These are phyloP conservation scores for Trichothecium roseum DNA, from an alignment of 2,329 filamentous ascomycete species.

Conservation along the genomic window DNA sequence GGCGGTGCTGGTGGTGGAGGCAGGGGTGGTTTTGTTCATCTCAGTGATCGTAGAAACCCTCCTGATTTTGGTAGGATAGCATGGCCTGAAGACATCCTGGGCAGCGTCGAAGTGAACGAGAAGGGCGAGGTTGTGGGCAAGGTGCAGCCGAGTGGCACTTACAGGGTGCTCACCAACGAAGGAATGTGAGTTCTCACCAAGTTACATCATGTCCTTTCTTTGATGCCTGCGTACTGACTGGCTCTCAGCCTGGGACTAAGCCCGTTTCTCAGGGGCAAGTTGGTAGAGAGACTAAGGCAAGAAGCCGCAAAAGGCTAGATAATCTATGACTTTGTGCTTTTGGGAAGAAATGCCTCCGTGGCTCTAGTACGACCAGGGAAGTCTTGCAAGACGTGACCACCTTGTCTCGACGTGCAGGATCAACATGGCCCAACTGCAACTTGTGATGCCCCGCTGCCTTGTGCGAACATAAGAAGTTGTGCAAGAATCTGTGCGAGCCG, in stretches of 20 bases:
- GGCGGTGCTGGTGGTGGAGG: slow-evolving; percentile 52
- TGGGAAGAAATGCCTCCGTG: too few species aligned
- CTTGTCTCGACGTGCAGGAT: too few species aligned
- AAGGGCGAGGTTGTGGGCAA: slow-evolving; percentile 46
- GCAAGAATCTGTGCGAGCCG: too few species aligned
- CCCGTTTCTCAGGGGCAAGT: slow-evolving; percentile 39
- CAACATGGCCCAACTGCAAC: too few species aligned
- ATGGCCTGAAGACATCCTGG: slow-evolving; percentile 60
- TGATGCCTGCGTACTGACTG: not conserved
- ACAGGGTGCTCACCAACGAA: slow-evolving; percentile 53
- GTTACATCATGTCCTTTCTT: slow-evolving; percentile 11
- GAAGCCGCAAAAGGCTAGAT: slow-evolving; percentile 28
- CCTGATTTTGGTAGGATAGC: slow-evolving; percentile 59
- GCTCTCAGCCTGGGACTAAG: slow-evolving; percentile 37
- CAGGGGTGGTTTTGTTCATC: slow-evolving; percentile 52
- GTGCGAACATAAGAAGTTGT: too few species aligned
- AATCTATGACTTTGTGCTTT: not conserved
- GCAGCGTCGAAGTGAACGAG: slow-evolving; percentile 54
- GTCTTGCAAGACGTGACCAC: too few species aligned
- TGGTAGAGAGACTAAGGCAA: slow-evolving; percentile 36
- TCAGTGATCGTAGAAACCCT: slow-evolving; percentile 53
- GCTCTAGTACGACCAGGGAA: too few species aligned
- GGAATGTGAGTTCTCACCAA: slow-evolving; percentile 46
- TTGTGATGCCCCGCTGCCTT: too few species aligned
- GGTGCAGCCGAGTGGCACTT: slow-evolving; percentile 51